Percentiles rank a stretch among this genome's conserved stretches.
These are phyloP conservation scores for Fusarium kyushuense DNA, from an alignment of 2,329 filamentous ascomycete genomes.

Conservation along the genomic window DNA sequence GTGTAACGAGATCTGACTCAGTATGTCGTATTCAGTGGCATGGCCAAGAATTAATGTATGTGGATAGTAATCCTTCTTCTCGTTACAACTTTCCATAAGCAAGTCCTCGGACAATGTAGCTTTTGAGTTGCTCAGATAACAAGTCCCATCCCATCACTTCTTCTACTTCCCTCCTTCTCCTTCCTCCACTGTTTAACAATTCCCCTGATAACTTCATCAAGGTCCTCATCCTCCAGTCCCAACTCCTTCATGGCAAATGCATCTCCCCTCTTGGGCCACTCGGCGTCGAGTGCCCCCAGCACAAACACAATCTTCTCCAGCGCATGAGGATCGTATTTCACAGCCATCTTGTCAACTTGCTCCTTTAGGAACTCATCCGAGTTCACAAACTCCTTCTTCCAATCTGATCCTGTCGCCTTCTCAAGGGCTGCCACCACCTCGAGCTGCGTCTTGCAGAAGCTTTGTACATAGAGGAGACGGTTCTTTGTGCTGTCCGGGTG, in stretches of 20 bases:
- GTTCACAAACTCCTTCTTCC: slow-evolving; percentile 51
- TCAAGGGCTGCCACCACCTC: slow-evolving; percentile 63
- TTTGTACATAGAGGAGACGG: slow-evolving; percentile 60
- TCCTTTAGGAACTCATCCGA: slow-evolving; percentile 56
- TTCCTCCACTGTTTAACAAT: slow-evolving; percentile 48
- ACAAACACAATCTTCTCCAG: slow-evolving; percentile 64
- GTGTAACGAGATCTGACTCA: background rate
- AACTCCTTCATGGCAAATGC: slow-evolving; percentile 62
- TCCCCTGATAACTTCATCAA: slow-evolving; percentile 56
- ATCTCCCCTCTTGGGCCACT: slow-evolving; percentile 59
- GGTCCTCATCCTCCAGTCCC: slow-evolving; percentile 60
- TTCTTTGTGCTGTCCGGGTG: slow-evolving; percentile 66
- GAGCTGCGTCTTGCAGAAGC: slow-evolving; percentile 61
- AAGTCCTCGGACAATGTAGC: background rate
- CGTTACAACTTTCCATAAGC: background rate
- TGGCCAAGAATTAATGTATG: background rate
- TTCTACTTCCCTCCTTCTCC: slow-evolving; percentile 17
- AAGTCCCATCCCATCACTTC: slow-evolving; percentile 12
- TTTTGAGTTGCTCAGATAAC: background rate
- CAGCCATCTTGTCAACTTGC: slow-evolving; percentile 54
- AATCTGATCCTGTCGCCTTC: slow-evolving; percentile 59
- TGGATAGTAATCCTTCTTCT: background rate
- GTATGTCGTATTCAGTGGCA: background rate
- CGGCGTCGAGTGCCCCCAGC: slow-evolving; percentile 60
- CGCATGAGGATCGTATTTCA: slow-evolving; percentile 50